Evolutionary conservation across 2,329 filamentous ascomycete species (phyloP), one percentile per base, ranked within the genome.

Genomic region (Verruconis gallopava): DNA sequence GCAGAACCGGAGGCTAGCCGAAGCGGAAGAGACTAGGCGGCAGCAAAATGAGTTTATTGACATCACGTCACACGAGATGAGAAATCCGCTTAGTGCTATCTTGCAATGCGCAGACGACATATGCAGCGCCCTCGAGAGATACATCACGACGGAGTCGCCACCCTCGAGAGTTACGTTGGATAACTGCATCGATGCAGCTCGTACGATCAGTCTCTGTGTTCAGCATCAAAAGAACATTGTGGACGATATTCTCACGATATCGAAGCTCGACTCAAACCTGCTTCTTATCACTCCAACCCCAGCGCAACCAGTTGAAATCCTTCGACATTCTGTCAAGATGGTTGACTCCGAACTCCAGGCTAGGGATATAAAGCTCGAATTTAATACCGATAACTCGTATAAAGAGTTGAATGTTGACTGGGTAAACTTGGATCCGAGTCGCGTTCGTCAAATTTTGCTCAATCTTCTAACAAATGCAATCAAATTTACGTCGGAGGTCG

Each of bases 191-290:
- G 56, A 59, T 41, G 53, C 55, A 15, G 55, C 54, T 9, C 53
- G 56, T 30, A 59, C 56, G 11, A 58, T 69, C 44, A 56, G 62
- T 25, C 55, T 65, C 25, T 69, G 66, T 46, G 62, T 62, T 5
- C 58, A 63, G 19, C 66, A 69, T 43, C 65, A 68, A 43, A 67
- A 66, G 46, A 54, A 62, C 15, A 68, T 69, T 20, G 37, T 44
- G 9, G 42, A 68, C 46, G 66, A 69, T 44, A 38, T 45, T 17
- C 28, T 45, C 12, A 45, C 43, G 9, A 15, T 42, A 6, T 37
- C 28, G 9, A 45, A 45, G 33, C 30, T 45, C 18, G 43, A 45
- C 30, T 35, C 41, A 11, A 45, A 45, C 19, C 39, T 45, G 9
- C 38, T 45, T n/a, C 19, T 30, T 11, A 37, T 45, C 14, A 45